Evolutionary conservation across 2,329 filamentous ascomycete genomes (phyloP), one percentile per base, ranked within the genome.

Genomic region (Beauveria sp.): DNA sequence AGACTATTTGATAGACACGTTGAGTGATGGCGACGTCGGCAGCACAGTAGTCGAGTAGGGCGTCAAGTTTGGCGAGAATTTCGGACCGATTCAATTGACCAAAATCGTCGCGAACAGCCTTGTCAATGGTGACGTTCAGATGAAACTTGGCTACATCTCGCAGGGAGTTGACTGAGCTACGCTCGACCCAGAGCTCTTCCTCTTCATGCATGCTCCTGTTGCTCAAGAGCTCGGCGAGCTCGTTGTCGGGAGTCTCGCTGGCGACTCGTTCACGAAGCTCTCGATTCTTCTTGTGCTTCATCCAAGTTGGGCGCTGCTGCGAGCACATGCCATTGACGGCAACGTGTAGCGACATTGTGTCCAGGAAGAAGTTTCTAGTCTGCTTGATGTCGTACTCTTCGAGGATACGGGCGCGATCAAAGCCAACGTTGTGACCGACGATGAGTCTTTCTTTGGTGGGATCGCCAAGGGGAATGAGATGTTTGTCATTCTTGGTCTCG

Each of bases 281-380:
- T 62, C 88, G 83, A 65, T 88, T 91, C 76, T 99, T 99, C 71
- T 91, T 90, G 73, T 96, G 91, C 72, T 91, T 96, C 87, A 97
- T 92, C 94, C 94, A 99, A 0, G 91, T 96, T 9, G 96, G 94
- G 55, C 94, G 84, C 73, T 99, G 94, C 66, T 90, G 88, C 24
- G 94, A 97, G 74, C 94, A 99, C 94, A 99, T 99, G 64, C 94
- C 94, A 71, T 99, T 99, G 26, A 96, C 93, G 2, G 96, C 96
- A 8, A 96, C 93, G 71, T 99, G 94, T 22, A 99, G 78, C 2
- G 93, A 97, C 94, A 99, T 99, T 34, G 94, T 99, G 72, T 99
- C 94, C 56, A 99, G 76, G 71, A 96, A 99, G 48, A 85, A 88
- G 67, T 92, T 97, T 44, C 86, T 84, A 1, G 91, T 88, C 72